A percentile compares a stretch with the other conserved stretches of the same genome.
Conservation (phyloP, 2,329 filamentous ascomycete genomes). For the Chaetomium sp. region DNA sequence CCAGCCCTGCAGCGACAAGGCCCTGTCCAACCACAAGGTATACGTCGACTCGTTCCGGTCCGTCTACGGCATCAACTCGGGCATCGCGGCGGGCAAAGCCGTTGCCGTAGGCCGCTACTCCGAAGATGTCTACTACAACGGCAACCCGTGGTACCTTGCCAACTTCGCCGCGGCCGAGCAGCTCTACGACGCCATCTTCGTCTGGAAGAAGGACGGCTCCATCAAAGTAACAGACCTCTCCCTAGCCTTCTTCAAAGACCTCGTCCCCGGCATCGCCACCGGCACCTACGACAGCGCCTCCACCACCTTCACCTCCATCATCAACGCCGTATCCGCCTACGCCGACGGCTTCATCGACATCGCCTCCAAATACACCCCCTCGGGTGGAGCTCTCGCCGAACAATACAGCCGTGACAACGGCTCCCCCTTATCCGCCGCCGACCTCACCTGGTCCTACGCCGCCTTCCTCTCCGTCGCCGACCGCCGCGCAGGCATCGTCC, state of each 20-base stretch:
- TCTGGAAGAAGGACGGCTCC: conserved; percentile 58
- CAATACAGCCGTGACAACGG: conserved; percentile 54
- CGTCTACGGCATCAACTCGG: conserved; percentile 63
- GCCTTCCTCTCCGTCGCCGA: conserved; percentile 58
- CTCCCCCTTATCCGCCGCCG: conserved; percentile 53
- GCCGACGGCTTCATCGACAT: conserved; percentile 57
- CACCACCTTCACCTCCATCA: conserved; percentile 46
- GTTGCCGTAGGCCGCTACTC: conserved; percentile 61
- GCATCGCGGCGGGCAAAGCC: conserved; percentile 52
- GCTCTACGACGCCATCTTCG: conserved; percentile 68
- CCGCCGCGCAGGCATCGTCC: conserved; percentile 49
- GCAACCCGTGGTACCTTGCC: conserved; percentile 76
- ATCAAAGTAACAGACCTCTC: conserved; percentile 60
- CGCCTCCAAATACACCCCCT: conserved; percentile 54
- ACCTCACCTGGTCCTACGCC: conserved; percentile 70
- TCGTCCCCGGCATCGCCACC: conserved; percentile 49
- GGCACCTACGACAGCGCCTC: conserved; percentile 55
- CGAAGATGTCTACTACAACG: conserved; percentile 68
- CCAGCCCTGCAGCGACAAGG: conserved; percentile 66
- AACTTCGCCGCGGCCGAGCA: conserved; percentile 74
- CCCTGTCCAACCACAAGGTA: conserved; percentile 69
- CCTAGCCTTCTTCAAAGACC: conserved; percentile 63
- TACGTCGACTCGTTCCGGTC: conserved; percentile 69
- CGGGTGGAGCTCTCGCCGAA: conserved; percentile 60
- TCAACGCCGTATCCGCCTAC: conserved; percentile 50